Base-by-base conservation (phyloP, 2,329 filamentous ascomycete genomes). In the Cladosporium sp. region DNA sequence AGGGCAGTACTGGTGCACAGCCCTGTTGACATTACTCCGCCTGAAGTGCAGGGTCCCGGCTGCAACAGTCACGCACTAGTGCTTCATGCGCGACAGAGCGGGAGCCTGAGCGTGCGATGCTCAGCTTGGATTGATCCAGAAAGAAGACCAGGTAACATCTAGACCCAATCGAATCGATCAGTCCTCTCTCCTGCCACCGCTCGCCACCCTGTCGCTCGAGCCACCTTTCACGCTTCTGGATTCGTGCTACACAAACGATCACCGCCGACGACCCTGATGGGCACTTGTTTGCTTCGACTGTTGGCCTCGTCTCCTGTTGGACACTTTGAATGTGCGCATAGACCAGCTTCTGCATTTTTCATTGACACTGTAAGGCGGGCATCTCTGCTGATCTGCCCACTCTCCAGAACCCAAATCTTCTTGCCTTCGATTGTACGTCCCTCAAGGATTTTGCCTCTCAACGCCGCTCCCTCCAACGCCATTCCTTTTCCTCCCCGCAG, bases 31-130 rank as follows among this genome's bases (percentile, higher is more conserved):
- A 36, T 34, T 37, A 56, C 59, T 30, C 49, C 11, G 30, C 54
- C 55, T 59, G 58, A 43, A 59, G 43, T 57, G 59, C 43, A 55
- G 52, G 54, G 36, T 43, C 28, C 45, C 37, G 28, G 38, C 38
- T 49, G 36, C 22, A 56, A 55, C 45, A 51, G 36, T 25, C 37
- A 45, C 15, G 14, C 15, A 22, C n/a, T 37, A 56, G 34, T 25
- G 42, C 42, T 38, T 49, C 28, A 39, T 56, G 54, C 54, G 36
- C 34, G 8, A 47, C 42, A 49, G 43, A n/a, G 15, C 42, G 42
- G 34, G 20, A 25, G 30, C 42, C 17, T 25, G 40, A 56, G 36
- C 54, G 42, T 49, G 54, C 34, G 3, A 28, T 39, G 25, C 37
- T 36, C 12, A 39, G 42, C 30, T 30, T 34, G 30, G 28, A 30